Base-by-base conservation (phyloP, 2,329 filamentous ascomycete genomes). In the Fusarium xyrophilum region DNA sequence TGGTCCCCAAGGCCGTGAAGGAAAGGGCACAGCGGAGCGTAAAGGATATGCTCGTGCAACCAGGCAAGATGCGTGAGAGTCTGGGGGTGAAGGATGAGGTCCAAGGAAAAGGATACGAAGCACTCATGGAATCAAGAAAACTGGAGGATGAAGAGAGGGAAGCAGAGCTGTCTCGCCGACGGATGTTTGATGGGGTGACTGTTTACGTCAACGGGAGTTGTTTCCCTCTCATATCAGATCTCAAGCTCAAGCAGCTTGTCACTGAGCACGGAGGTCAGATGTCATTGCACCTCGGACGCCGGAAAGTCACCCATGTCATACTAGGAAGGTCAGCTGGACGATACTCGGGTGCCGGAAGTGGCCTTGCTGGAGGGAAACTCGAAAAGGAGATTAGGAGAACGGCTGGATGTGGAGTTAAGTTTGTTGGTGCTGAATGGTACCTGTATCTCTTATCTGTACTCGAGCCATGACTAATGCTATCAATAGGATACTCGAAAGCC, bases 181-280 rank as follows among this genome's bases (percentile, higher is more conserved):
- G 81, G 47, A 85, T 96, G 55, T 94, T 97, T 76, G 80, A 86
- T 44, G 87, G 89, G 19, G 84, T 93, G 25, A 89, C 87, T 53
- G 86, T 97, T 72, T 96, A 95, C 80, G 86, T 97, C 78, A 97
- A 97, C 78, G 93, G 93, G 64, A 94, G 91, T 70, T 97, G 93
- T 4, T 86, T 89, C 63, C 93, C 94, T 2, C 79, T 88, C 27
- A 86, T 97, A 65, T 96, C 92, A 17, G 94, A 97, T 78, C 92
- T 97, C 81, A 91, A 88, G 76, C 85, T 97, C 60, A 96, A 96
- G 82, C 89, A 89, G 57, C 78, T 96, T 19, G 85, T 97, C 38
- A 87, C 85, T 8, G 84, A 88, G 59, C 88, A 97, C 75, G 95
- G 94, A 23, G 95, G 88, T 2, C 83, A 80, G 42, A 83, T 93